These are phyloP conservation scores for Volvariella volvacea DNA, from an alignment of 1,284 basidiomycete species.

Conservation along the genomic window DNA sequence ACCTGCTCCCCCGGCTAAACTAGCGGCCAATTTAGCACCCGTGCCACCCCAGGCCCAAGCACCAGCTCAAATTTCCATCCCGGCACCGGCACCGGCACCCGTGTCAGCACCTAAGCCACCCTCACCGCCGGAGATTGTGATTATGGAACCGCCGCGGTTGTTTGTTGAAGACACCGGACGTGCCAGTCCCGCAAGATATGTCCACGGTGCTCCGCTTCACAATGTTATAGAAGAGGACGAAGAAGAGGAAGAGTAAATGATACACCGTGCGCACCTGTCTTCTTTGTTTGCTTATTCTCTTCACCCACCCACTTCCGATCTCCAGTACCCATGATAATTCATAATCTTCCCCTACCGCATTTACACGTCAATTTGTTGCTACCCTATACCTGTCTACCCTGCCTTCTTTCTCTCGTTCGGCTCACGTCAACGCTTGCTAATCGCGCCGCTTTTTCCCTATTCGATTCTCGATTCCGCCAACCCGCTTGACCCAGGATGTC, in stretches of 20 bases:
- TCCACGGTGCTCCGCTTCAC: constrained; percentile 83
- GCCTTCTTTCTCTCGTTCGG: too few relatives aligned
- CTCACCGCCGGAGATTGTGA: constrained; percentile 12
- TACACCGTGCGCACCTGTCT: too few relatives aligned
- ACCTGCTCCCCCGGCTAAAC: constrained; percentile 8
- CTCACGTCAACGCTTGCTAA: too few relatives aligned
- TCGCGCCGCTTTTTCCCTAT: too few relatives aligned
- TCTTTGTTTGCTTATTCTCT: too few relatives aligned
- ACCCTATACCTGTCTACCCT: too few relatives aligned
- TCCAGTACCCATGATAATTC: too few relatives aligned
- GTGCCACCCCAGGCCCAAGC: not conserved
- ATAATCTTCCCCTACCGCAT: too few relatives aligned
- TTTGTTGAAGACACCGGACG: constrained; percentile 41
- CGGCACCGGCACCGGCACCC: not conserved
- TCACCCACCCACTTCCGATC: too few relatives aligned
- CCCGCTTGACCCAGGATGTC: too few relatives aligned
- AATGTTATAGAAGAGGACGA: constrained; percentile 81
- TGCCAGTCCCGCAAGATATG: constrained; percentile 66
- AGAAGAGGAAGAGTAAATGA: constrained; percentile 31
- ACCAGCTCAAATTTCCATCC: not conserved
- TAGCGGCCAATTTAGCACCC: not conserved
- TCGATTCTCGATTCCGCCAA: too few relatives aligned
- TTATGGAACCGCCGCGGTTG: constrained; percentile 24
- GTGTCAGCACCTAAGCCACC: constrained; percentile 2
- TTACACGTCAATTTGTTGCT: too few relatives aligned